Evolutionary conservation across 345 rosid species (phyloP).

Genomic region (Mallotus nudiflorus): DNA sequence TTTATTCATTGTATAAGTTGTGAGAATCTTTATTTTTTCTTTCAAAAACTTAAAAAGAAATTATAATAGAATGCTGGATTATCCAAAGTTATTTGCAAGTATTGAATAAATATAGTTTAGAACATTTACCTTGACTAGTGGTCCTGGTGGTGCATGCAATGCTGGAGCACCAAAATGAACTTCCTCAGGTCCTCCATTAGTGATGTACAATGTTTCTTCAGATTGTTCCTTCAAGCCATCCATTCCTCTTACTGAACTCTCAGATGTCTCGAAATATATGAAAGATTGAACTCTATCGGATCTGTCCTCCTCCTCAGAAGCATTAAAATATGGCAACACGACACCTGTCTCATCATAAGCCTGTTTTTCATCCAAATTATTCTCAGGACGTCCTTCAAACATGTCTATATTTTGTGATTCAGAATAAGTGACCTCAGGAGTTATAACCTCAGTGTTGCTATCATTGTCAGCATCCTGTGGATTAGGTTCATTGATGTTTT

Average conservation of each 20-base stretch:
- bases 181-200: constrained; percentile 38
- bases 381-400: constrained; percentile 33
- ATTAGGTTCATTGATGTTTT: constrained; percentile 17
- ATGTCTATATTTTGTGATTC: constrained; percentile 20
- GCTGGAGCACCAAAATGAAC: constrained; percentile 24
- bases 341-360: constrained; percentile 33
- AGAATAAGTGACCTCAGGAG: constrained; percentile 19
- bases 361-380: constrained; percentile 37
- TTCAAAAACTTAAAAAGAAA: background rate
- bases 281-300: constrained; percentile 31
- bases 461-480: constrained; percentile 17
- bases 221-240: constrained; percentile 36
- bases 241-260: constrained; percentile 27
- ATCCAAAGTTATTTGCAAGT: constrained; percentile 8
- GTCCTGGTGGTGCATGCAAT: constrained; percentile 24
- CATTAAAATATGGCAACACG: constrained; percentile 25
- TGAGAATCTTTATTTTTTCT: constrained; percentile 1
- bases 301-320: constrained; percentile 32
- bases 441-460: constrained; percentile 12
- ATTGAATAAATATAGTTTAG: constrained; percentile 5
- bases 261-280: constrained; percentile 33
- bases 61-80: background rate
- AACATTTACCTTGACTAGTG: constrained; percentile 42
- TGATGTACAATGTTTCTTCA: constrained; percentile 32
- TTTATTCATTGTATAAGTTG: background rate